Evolutionary conservation across 2,329 filamentous ascomycete species (phyloP).

Genomic region (Colletotrichum acutatum): DNA sequence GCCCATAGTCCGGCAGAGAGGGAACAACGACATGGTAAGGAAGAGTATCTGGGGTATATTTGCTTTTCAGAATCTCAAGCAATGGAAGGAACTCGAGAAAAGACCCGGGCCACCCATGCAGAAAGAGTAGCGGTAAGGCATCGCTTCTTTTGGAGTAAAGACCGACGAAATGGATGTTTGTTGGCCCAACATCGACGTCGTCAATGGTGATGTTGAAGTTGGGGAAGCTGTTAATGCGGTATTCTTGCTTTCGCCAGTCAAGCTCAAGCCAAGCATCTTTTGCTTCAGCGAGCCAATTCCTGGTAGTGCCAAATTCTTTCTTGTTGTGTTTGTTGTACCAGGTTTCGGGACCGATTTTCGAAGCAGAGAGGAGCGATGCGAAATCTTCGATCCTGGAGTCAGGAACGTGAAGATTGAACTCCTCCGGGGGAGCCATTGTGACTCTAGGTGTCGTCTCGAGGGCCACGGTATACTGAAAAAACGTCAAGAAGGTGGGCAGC

Average conservation of each 20-base stretch:
- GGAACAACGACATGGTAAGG: slow-evolving; percentile 69
- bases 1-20: slow-evolving; percentile 61
- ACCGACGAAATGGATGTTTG: slow-evolving; percentile 62
- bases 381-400: no score
- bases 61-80: slow-evolving; percentile 54
- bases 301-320: no score
- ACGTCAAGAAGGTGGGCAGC: no score
- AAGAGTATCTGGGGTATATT: slow-evolving; percentile 60
- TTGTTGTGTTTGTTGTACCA: no score
- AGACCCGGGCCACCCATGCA: slow-evolving; percentile 66
- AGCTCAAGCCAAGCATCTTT: slow-evolving; percentile 32
- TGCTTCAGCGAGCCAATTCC: no score
- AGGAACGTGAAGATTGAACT: no score
- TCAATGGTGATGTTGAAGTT: slow-evolving; percentile 56
- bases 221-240: slow-evolving; percentile 57
- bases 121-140: slow-evolving; percentile 60
- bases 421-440: no score
- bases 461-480: no score
- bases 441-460: no score
- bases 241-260: slow-evolving; percentile 55
- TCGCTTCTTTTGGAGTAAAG: slow-evolving; percentile 62
- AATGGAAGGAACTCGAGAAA: slow-evolving; percentile 67
- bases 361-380: no score
- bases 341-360: no score
- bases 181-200: slow-evolving; percentile 48